Evolutionary conservation across 371 early-diverging fungal species (phyloP).

Genomic region (Mortierella sp.): DNA sequence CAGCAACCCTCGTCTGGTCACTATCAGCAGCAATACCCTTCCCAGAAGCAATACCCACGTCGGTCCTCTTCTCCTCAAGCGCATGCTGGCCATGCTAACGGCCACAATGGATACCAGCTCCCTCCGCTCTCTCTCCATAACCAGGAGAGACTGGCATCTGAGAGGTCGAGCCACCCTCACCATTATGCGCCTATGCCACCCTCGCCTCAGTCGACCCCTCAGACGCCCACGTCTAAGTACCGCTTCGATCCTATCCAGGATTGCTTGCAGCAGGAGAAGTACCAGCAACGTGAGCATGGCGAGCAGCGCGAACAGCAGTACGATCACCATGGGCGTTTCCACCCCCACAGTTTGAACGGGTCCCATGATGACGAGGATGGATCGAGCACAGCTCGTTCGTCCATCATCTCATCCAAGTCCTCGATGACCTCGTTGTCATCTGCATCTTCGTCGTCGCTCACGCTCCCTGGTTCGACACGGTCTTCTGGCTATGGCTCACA

Average conservation of each 20-base stretch:
- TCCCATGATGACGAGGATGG: slow-evolving; percentile 35
- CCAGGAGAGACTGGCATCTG: slow-evolving; percentile 27
- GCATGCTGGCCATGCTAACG: slow-evolving; percentile 43
- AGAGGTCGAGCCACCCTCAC: slow-evolving; percentile 14
- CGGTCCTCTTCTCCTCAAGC: slow-evolving; percentile 14
- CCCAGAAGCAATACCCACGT: slow-evolving; percentile 13
- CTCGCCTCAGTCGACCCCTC: slow-evolving; percentile 56
- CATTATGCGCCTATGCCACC: slow-evolving; percentile 26
- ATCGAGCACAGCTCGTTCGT: slow-evolving; percentile 21
- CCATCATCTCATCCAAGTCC: slow-evolving; percentile 34
- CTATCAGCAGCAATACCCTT: slow-evolving; percentile 15
- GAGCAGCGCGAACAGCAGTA: slow-evolving; percentile 20
- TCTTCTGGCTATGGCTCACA: neutral
- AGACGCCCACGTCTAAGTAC: slow-evolving; percentile 48
- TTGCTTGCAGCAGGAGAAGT: slow-evolving; percentile 52
- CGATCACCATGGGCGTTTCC: slow-evolving; percentile 8
- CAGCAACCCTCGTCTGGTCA: slow-evolving; percentile 16
- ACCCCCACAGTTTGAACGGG: neutral
- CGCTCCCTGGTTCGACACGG: neutral
- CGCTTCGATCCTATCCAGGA: slow-evolving; percentile 58
- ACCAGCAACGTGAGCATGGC: slow-evolving; percentile 27
- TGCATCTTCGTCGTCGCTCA: slow-evolving; percentile 16
- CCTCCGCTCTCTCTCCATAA: slow-evolving; percentile 29
- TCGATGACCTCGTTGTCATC: slow-evolving; percentile 52
- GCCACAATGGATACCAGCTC: slow-evolving; percentile 26